Conservation (phyloP, 163 green algal genomes). For the Chlamydomonas reinhardtii region DNA sequence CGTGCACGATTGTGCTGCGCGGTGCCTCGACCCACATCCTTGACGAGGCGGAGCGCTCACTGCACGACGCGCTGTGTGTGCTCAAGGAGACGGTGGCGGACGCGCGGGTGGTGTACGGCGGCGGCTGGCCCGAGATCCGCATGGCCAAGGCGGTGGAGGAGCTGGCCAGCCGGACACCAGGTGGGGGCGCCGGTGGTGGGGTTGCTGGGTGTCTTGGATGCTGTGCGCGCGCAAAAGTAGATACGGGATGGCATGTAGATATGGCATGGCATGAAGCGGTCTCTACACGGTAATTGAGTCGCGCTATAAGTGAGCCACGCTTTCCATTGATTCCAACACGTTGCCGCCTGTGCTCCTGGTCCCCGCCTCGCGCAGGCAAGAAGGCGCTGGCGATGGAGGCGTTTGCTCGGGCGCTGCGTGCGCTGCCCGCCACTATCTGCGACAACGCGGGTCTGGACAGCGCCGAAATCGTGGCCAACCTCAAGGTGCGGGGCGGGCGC, state of each 20-base stretch:
- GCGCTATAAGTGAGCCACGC: too few species aligned
- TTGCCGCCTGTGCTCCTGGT: not conserved
- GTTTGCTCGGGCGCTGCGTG: constrained; percentile 91
- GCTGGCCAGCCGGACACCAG: constrained; percentile 83
- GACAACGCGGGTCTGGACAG: constrained; percentile 95
- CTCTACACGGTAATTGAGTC: too few species aligned
- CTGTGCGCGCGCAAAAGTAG: too few species aligned
- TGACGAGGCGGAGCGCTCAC: constrained; percentile 96
- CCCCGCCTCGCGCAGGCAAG: constrained; percentile 79
- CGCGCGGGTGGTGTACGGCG: constrained; percentile 92
- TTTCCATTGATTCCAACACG: too few species aligned
- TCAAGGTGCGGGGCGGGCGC: constrained; percentile 59
- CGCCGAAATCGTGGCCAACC: constrained; percentile 92
- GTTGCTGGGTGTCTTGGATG: too few species aligned
- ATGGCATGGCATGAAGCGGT: too few species aligned
- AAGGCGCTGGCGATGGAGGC: constrained; percentile 94
- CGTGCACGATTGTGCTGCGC: constrained; percentile 98
- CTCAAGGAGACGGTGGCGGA: constrained; percentile 86
- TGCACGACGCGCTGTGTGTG: constrained; percentile 99
- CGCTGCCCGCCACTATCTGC: constrained; percentile 95
- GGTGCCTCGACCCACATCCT: constrained; percentile 95
- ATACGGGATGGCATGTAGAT: too few species aligned
- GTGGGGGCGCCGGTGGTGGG: constrained; percentile 48
- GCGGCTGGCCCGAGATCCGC: constrained; percentile 94
- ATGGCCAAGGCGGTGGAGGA: constrained; percentile 92